A percentile compares a stretch with the other conserved stretches of the same genome.
phyloP scores from a whole-genome alignment of 495 filamentous ascomycete species.

The Articulospora tetracladia region DNA sequence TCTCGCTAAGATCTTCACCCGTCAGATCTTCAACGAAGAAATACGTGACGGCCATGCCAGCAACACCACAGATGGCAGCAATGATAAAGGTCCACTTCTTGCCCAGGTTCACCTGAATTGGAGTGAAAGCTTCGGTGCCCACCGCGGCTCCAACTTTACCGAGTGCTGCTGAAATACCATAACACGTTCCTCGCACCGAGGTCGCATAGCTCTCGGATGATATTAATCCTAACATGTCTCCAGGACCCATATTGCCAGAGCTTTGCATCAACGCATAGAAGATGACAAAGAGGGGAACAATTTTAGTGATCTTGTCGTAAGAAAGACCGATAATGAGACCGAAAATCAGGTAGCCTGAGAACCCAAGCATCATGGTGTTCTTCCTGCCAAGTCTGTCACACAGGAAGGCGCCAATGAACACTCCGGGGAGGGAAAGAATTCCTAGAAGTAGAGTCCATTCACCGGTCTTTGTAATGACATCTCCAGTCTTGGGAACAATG shows the following conservation, averaged over 20 bases:
- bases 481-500: constrained; percentile 33
- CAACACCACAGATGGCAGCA: constrained; percentile 48
- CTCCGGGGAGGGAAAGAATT: constrained; percentile 42
- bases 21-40: constrained; percentile 47
- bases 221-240: constrained; percentile 46
- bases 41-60: constrained; percentile 45
- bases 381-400: constrained; percentile 45
- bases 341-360: constrained; percentile 46
- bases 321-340: constrained; percentile 48
- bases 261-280: constrained; percentile 51
- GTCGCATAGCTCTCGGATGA: constrained; percentile 50
- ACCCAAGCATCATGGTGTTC: constrained; percentile 51
- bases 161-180: constrained; percentile 48
- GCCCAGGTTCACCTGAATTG: constrained; percentile 38
- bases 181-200: constrained; percentile 45
- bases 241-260: constrained; percentile 48
- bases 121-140: constrained; percentile 48
- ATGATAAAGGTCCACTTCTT: constrained; percentile 51
- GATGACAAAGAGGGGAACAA: constrained; percentile 48
- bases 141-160: constrained; percentile 49
- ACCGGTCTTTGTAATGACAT: constrained; percentile 32
- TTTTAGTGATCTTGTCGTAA: constrained; percentile 44
- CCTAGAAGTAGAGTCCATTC: constrained; percentile 50
- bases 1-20: constrained; percentile 37
- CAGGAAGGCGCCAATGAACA: constrained; percentile 45